Conservation (phyloP, 2,329 filamentous ascomycete species). For the Colletotrichum cereale region DNA sequence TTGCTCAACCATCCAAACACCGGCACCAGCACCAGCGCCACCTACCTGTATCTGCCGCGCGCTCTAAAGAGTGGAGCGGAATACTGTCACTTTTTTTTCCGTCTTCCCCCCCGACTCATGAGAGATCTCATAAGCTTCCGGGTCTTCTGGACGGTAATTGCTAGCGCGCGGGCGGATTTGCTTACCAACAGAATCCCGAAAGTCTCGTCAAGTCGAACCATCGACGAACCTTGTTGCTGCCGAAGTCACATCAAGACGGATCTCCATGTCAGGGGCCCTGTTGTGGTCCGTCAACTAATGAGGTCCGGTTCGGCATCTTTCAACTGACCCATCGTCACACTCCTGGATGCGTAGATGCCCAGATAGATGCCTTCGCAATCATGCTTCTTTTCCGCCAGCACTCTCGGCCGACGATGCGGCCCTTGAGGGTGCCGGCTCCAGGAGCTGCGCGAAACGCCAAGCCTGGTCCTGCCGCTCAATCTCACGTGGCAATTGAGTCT, state of each 20-base stretch:
- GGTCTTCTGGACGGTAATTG: neutral
- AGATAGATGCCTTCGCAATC: neutral
- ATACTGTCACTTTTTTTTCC: neutral
- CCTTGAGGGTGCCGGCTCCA: neutral
- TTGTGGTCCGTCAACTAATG: neutral
- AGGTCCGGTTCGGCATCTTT: neutral
- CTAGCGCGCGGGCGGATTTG: neutral
- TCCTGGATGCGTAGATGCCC: neutral
- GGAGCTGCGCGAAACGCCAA: conserved; percentile 1
- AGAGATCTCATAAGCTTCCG: neutral
- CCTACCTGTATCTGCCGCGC: neutral
- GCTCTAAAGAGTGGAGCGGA: neutral
- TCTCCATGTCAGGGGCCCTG: neutral
- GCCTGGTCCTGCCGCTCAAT: conserved; percentile 15
- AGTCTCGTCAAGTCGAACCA: neutral
- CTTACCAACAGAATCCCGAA: conserved; percentile 7
- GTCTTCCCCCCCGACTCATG: no score
- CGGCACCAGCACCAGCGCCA: neutral
- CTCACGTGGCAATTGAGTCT: conserved; percentile 15
- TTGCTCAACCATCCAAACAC: neutral
- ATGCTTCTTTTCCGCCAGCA: neutral
- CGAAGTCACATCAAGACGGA: conserved; percentile 9
- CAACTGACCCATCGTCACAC: neutral
- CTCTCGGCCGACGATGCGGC: conserved; percentile 1
- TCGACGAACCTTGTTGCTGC: neutral